These are phyloP conservation scores for Tieghemiomyces parasiticus DNA, from an alignment of 192 early-diverging fungal genomes.

Conservation along the genomic window DNA sequence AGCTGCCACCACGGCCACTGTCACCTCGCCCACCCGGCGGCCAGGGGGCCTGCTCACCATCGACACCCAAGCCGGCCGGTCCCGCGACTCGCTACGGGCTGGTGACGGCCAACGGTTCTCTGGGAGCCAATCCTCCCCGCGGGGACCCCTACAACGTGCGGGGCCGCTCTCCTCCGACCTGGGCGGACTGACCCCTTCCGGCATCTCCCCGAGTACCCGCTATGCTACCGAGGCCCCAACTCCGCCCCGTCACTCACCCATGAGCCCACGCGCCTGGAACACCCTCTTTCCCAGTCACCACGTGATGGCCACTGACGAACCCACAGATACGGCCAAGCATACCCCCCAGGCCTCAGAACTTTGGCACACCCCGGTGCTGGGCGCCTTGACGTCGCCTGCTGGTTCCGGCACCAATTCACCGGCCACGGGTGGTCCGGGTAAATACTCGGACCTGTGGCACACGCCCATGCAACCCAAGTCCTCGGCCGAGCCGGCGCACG, in stretches of 20 bases:
- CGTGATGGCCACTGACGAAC: not conserved
- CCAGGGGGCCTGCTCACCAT: conserved; percentile 5
- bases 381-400: too few species aligned
- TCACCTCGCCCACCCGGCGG: not conserved
- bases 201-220: not conserved
- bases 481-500: not conserved
- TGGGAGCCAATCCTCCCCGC: not conserved
- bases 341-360: not conserved
- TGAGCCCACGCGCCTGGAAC: conserved; percentile 9
- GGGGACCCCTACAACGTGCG: too few species aligned
- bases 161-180: too few species aligned
- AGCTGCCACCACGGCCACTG: too few species aligned
- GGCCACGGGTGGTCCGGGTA: too few species aligned
- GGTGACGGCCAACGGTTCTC: not conserved
- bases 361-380: not conserved
- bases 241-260: not conserved
- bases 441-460: conserved; percentile 1
- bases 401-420: too few species aligned
- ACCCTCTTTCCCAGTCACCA: conserved; percentile 5
- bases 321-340: not conserved
- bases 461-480: not conserved
- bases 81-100: not conserved
- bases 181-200: not conserved
- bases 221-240: not conserved
- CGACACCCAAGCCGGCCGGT: not conserved